Conservation (phyloP, 2,329 filamentous ascomycete species). For the Geosmithia morbida region DNA sequence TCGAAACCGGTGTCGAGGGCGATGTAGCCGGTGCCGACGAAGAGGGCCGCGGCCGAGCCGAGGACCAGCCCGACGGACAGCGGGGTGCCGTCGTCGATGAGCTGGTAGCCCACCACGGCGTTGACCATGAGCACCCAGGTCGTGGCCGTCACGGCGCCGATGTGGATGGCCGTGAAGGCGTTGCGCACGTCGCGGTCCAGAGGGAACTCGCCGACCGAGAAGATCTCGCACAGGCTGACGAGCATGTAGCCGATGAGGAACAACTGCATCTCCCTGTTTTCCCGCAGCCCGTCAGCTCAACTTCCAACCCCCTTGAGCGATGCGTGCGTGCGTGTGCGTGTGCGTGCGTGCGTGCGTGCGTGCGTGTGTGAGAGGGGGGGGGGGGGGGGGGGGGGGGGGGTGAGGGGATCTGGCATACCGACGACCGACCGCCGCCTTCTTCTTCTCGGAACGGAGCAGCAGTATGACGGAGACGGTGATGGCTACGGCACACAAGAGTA, state of each 20-base stretch:
- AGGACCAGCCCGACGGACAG: constrained; percentile 66
- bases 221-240: constrained; percentile 89
- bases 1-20: constrained; percentile 81
- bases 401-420: constrained; percentile 43
- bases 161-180: constrained; percentile 81
- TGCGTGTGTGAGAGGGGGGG: background rate
- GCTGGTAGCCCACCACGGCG: constrained; percentile 80
- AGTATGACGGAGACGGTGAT: constrained; percentile 55
- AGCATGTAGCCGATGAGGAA: constrained; percentile 80
- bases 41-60: constrained; percentile 54
- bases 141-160: constrained; percentile 78
- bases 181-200: constrained; percentile 55
- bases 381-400: no score
- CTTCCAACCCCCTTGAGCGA: no score
- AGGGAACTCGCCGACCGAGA: constrained; percentile 83
- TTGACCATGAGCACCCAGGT: constrained; percentile 88
- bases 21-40: constrained; percentile 90
- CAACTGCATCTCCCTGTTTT: constrained; percentile 81
- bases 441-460: constrained; percentile 69
- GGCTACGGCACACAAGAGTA: constrained; percentile 65
- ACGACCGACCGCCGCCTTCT: constrained; percentile 85
- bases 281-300: no score
- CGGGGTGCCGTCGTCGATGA: constrained; percentile 84
- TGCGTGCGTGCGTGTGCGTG: no score
- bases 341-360: no score